These are phyloP conservation scores for Sphenostylis stenocarpa DNA, from an alignment of 306 rosid species.

Conservation along the genomic window DNA sequence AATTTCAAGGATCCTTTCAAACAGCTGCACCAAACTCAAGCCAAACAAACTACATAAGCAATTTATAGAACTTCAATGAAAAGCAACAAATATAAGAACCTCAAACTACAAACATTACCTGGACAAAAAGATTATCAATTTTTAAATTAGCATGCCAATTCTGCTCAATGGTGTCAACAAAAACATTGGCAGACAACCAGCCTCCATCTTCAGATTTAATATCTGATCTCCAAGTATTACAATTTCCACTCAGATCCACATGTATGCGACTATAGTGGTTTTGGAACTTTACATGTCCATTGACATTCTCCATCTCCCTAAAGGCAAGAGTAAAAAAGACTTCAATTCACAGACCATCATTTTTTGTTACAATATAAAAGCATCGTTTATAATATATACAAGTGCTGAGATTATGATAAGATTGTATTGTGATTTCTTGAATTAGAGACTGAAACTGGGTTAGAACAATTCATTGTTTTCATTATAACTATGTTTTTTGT, in stretches of 20 bases:
- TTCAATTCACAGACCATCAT: slow-evolving; percentile 8
- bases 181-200: slow-evolving; percentile 88
- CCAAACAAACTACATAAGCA: slow-evolving; percentile 34
- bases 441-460: not conserved
- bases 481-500: not conserved
- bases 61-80: slow-evolving; percentile 19
- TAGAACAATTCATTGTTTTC: not conserved
- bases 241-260: slow-evolving; percentile 81
- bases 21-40: slow-evolving; percentile 63
- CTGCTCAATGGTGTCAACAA: slow-evolving; percentile 82
- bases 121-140: slow-evolving; percentile 73
- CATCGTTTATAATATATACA: not conserved
- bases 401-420: not conserved
- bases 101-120: slow-evolving; percentile 62
- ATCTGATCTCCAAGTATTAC: slow-evolving; percentile 89
- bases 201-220: slow-evolving; percentile 80
- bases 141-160: slow-evolving; percentile 91
- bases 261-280: slow-evolving; percentile 77
- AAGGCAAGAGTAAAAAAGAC: slow-evolving; percentile 7
- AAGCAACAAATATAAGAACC: slow-evolving; percentile 13
- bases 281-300: slow-evolving; percentile 80
- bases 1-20: slow-evolving; percentile 85
- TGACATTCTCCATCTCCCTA: slow-evolving; percentile 87
- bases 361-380: slow-evolving; percentile 6
- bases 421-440: not conserved